Evolutionary conservation across 2,329 filamentous ascomycete species (phyloP), one percentile per base, ranked within the genome.

Genomic region (Beauveria asiatica): DNA sequence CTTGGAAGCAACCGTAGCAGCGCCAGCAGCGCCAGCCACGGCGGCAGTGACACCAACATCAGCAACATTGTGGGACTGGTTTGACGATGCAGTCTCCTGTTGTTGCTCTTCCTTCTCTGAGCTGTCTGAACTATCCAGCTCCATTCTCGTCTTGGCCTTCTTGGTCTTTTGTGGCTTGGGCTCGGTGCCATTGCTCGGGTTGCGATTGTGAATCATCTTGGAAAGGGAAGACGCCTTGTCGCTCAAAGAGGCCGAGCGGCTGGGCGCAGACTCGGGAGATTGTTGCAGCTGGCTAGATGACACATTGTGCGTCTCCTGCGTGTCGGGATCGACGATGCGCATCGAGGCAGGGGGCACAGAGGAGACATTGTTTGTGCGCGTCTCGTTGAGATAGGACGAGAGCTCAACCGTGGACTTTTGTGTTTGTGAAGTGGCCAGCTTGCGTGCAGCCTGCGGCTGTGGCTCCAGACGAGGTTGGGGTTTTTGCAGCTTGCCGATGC

Each of bases 401-500:
- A 77, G 72, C 60, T 80, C 77, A 62, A 74, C 68, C 37, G 72
- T 75, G 5, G 71, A 64, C 50, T 71, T 71, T 44, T 71, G 69
- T 4, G 66, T 64, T 10, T 65, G 62, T 5, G 68, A 66, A 30
- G 67, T 62, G 25, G 67, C 66, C 10, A 71, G 63, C 66, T 78
- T 82, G 30, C 74, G 72, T 21, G 74, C 51, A 3, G 49, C 21
- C 42, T 59, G 48, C 23, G 46, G 75, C 5, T 78, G 80, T 8
- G 76, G 72, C 60, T 82, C 80, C 10, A 68, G 71, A 53, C 79
- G 72, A 1, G 82, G 80, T 61, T 81, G 81, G 59, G 82, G 80
- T 71, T 92, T 92, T 67, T 90, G 87, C 57, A 91, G 76, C 71
- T 90, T 92, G 74, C 82, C 84, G 59, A 82, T 79, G 62, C 84